phyloP scores from a whole-genome alignment of 1,284 basidiomycete genomes.

The Trametes polyzona region DNA sequence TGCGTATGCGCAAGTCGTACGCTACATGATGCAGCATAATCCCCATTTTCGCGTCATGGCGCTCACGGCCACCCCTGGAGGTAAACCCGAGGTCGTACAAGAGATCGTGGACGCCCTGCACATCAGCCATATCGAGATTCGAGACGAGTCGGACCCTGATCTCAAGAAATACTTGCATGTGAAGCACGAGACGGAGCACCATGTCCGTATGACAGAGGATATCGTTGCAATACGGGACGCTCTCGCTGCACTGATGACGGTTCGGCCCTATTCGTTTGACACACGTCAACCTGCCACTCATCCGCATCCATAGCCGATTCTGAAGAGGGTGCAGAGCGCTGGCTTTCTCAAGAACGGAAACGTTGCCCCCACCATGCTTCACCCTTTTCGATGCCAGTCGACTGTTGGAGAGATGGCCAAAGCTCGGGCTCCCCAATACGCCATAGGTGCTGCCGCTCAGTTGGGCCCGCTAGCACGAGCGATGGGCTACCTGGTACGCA shows the following conservation, averaged over 20 bases:
- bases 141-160: conserved; percentile 91
- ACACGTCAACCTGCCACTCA: not conserved
- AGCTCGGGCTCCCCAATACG: conserved; percentile 35
- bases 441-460: conserved; percentile 18
- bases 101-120: conserved; percentile 93
- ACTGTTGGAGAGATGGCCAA: conserved; percentile 42
- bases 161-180: conserved; percentile 86
- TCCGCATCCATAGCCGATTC: conserved; percentile 29
- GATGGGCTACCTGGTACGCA: conserved; percentile 28
- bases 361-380: conserved; percentile 50
- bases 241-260: conserved; percentile 73
- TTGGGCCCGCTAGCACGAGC: conserved; percentile 18
- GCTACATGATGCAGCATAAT: conserved; percentile 91
- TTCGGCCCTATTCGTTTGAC: conserved; percentile 43
- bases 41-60: conserved; percentile 94
- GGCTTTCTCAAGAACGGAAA: conserved; percentile 35
- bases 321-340: conserved; percentile 34
- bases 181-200: conserved; percentile 79
- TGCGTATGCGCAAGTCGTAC: conserved; percentile 89
- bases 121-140: conserved; percentile 94
- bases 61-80: conserved; percentile 94
- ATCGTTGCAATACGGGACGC: conserved; percentile 60
- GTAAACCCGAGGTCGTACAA: conserved; percentile 87
- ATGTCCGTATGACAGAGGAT: conserved; percentile 69
- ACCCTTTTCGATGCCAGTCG: conserved; percentile 56